These are phyloP conservation scores for Truncatella angustata DNA, from an alignment of 2,329 filamentous ascomycete genomes.

Conservation along the genomic window DNA sequence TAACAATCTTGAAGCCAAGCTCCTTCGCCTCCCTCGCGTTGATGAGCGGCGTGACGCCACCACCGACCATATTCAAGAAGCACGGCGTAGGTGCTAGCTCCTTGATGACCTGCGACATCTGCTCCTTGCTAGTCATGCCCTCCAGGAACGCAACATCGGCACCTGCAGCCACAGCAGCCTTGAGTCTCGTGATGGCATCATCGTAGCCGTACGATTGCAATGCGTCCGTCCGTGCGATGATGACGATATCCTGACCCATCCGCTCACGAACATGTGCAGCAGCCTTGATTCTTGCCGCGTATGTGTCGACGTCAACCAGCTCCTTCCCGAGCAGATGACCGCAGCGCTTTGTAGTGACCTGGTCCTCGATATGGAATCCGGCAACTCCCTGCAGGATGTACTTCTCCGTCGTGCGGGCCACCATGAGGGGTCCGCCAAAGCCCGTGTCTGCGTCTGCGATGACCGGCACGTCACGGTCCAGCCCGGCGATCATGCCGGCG, in stretches of 20 bases:
- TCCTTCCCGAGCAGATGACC: constrained; percentile 34
- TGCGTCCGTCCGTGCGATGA: constrained; percentile 58
- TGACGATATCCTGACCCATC: constrained; percentile 47
- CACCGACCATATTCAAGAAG: constrained; percentile 30
- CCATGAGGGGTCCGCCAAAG: constrained; percentile 52
- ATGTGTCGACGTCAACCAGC: constrained; percentile 26
- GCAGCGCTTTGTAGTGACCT: constrained; percentile 34
- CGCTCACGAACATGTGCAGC: constrained; percentile 33
- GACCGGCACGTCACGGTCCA: constrained; percentile 53
- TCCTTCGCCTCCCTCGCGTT: constrained; percentile 22
- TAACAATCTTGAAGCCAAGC: constrained; percentile 30
- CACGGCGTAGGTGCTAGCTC: constrained; percentile 31
- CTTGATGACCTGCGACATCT: constrained; percentile 37
- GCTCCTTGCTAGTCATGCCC: constrained; percentile 43
- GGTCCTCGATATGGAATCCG: constrained; percentile 32
- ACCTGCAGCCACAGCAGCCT: constrained; percentile 43
- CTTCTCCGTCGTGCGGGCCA: constrained; percentile 42
- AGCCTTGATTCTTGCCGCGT: constrained; percentile 27
- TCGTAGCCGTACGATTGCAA: constrained; percentile 50
- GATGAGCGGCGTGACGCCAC: constrained; percentile 31
- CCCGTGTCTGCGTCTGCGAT: constrained; percentile 62
- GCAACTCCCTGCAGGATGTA: constrained; percentile 28
- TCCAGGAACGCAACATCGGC: constrained; percentile 55
- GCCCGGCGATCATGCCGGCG: constrained; percentile 62
- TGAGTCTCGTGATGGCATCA: constrained; percentile 44